These are phyloP conservation scores for Teratosphaeria gauchensis DNA, from an alignment of 2,329 filamentous ascomycete species.

Conservation along the genomic window DNA sequence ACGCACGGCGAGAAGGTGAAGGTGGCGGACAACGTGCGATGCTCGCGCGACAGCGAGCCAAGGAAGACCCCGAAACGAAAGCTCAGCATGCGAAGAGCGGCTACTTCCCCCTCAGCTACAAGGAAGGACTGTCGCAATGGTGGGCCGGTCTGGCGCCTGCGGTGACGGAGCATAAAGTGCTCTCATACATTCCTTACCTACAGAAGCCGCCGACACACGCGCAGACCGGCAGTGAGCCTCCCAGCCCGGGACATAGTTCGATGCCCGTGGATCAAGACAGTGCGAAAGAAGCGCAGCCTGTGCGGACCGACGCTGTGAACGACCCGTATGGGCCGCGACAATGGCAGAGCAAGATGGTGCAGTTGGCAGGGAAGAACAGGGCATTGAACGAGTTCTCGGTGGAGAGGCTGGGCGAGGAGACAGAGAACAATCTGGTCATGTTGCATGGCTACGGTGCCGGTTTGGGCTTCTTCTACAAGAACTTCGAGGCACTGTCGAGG, in stretches of 20 bases:
- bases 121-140: conserved; percentile 88
- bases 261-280: conserved; percentile 26
- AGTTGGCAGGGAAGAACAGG: conserved; percentile 74
- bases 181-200: conserved; percentile 76
- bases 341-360: conserved; percentile 79
- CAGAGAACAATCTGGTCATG: conserved; percentile 85
- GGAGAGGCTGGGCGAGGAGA: conserved; percentile 67
- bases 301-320: conserved; percentile 37
- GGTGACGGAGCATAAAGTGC: conserved; percentile 76
- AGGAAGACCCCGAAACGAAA: conserved; percentile 7
- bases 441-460: conserved; percentile 94
- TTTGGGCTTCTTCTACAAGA: conserved; percentile 96
- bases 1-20: conserved; percentile 1
- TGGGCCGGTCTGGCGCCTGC: conserved; percentile 80
- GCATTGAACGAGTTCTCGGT: conserved; percentile 89
- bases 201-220: conserved; percentile 55
- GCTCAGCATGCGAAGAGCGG: not conserved
- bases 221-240: conserved; percentile 49
- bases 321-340: conserved; percentile 78
- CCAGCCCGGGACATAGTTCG: conserved; percentile 33
- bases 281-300: conserved; percentile 29
- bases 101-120: conserved; percentile 77
- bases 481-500: conserved; percentile 80
- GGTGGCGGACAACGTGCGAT: conserved; percentile 20
- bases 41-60: conserved; percentile 25